phyloP scores from a whole-genome alignment of 78 protist species.

The Dictyostelium brefeldianum region DNA sequence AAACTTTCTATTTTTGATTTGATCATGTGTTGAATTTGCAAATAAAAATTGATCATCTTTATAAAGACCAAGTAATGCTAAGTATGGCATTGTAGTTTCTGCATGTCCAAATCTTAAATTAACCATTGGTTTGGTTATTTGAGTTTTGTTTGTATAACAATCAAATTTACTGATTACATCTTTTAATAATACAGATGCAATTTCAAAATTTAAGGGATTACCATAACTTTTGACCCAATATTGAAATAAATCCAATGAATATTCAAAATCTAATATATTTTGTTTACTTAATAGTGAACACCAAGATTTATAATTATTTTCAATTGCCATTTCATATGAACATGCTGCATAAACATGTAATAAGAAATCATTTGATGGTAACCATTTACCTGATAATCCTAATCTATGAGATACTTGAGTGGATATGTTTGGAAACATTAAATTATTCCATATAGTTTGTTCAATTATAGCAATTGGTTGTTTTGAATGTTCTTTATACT shows the following conservation, averaged over 20 bases:
- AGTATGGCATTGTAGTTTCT: slow-evolving; percentile 44
- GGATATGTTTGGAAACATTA: background rate
- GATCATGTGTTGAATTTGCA: slow-evolving; percentile 22
- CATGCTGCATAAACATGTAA: background rate
- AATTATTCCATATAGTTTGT: slow-evolving; percentile 8
- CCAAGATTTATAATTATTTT: background rate
- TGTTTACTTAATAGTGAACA: slow-evolving; percentile 22
- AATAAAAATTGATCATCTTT: slow-evolving; percentile 15
- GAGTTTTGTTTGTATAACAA: background rate
- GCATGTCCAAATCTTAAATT: slow-evolving; percentile 52
- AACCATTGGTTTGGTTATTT: background rate
- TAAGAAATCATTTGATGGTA: background rate
- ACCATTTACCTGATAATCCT: background rate
- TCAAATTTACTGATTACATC: background rate
- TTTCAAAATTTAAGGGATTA: slow-evolving; percentile 7
- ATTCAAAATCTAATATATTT: slow-evolving; percentile 36
- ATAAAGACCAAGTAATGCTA: slow-evolving; percentile 50
- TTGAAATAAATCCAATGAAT: slow-evolving; percentile 23
- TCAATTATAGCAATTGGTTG: background rate
- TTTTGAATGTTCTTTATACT: background rate
- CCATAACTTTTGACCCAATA: slow-evolving; percentile 58
- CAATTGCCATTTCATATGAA: slow-evolving; percentile 32
- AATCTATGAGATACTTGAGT: background rate
- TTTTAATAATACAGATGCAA: slow-evolving; percentile 12
- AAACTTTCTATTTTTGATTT: slow-evolving; percentile 14